Conservation (phyloP, 768 basidiomycete species). For the Rhodotorula diobovata region DNA sequence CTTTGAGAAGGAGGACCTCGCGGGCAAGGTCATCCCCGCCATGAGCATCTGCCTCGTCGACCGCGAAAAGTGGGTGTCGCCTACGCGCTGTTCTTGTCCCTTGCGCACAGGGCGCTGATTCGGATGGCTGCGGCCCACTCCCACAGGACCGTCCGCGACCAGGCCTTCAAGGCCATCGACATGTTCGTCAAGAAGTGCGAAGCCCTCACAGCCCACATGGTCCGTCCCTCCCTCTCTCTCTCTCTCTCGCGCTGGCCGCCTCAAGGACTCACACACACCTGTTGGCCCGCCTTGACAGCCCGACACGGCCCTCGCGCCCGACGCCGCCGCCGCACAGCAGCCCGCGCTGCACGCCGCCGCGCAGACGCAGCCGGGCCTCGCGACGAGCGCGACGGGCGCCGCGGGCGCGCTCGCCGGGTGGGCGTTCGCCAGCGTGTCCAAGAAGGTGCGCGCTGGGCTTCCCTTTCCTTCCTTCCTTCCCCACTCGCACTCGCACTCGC, state of each 20-base stretch:
- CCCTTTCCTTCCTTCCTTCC: too few species aligned
- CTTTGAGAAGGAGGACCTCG: constrained; percentile 81
- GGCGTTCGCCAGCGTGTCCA: constrained; percentile 87
- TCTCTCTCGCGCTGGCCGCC: too few species aligned
- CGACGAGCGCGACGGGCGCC: constrained; percentile 82
- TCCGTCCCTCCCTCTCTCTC: constrained; percentile 47
- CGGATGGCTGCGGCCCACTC: too few species aligned
- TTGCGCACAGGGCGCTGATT: too few species aligned
- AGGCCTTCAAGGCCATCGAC: constrained; percentile 88
- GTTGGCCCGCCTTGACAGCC: constrained; percentile 40
- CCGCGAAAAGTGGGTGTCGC: constrained; percentile 72
- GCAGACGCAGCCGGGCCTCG: constrained; percentile 54
- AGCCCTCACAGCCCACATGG: constrained; percentile 73
- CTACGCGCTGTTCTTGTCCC: too few species aligned
- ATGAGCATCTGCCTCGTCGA: constrained; percentile 76
- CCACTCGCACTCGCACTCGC: too few species aligned
- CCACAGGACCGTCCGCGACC: constrained; percentile 79
- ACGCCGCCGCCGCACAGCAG: constrained; percentile 6
- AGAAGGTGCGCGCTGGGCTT: constrained; percentile 62
- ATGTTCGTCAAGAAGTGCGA: constrained; percentile 81
- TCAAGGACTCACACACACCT: constrained; percentile 53
- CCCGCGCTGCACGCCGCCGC: constrained; percentile 37
- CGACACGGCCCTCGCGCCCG: constrained; percentile 32
- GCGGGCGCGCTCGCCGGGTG: constrained; percentile 89
- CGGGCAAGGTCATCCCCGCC: constrained; percentile 80